Percentiles rank a stretch among this genome's conserved stretches.
Evolutionary conservation across 2,329 filamentous ascomycete genomes (phyloP).

Genomic region (Teratosphaeriaceae sp.): DNA sequence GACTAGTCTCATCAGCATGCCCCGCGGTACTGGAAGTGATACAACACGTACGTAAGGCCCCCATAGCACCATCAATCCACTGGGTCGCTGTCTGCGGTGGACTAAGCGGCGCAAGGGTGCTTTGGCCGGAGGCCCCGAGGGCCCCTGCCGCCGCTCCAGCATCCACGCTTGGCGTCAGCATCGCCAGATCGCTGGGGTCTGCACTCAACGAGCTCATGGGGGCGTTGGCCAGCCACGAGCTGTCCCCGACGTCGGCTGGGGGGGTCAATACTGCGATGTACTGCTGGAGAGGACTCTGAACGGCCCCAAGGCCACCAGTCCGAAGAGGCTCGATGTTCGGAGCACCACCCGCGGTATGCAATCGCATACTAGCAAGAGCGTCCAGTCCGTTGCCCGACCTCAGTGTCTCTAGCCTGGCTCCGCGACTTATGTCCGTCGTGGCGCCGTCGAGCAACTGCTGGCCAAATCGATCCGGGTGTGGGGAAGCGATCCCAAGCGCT

Average conservation of each 20-base stretch:
- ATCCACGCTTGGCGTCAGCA: neutral
- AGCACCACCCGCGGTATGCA: neutral
- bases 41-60: conserved; percentile 23
- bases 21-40: neutral
- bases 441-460: conserved; percentile 15
- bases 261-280: conserved; percentile 40
- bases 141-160: neutral
- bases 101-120: conserved; percentile 2
- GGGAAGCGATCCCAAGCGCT: conserved; percentile 43
- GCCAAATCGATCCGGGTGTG: conserved; percentile 37
- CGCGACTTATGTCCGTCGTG: neutral
- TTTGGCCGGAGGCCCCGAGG: conserved; percentile 3
- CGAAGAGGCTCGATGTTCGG: neutral
- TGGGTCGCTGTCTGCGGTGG: neutral
- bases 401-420: neutral
- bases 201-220: too few relatives aligned
- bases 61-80: conserved; percentile 25
- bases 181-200: conserved; percentile 29
- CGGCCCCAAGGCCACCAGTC: conserved; percentile 14
- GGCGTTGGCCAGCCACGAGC: conserved; percentile 35
- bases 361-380: neutral
- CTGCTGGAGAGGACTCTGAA: conserved; percentile 25
- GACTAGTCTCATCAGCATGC: conserved; percentile 27
- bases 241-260: conserved; percentile 36
- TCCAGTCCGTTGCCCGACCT: too few relatives aligned